phyloP scores from a whole-genome alignment of 495 filamentous ascomycete species.

The Usnea hakonensis region DNA sequence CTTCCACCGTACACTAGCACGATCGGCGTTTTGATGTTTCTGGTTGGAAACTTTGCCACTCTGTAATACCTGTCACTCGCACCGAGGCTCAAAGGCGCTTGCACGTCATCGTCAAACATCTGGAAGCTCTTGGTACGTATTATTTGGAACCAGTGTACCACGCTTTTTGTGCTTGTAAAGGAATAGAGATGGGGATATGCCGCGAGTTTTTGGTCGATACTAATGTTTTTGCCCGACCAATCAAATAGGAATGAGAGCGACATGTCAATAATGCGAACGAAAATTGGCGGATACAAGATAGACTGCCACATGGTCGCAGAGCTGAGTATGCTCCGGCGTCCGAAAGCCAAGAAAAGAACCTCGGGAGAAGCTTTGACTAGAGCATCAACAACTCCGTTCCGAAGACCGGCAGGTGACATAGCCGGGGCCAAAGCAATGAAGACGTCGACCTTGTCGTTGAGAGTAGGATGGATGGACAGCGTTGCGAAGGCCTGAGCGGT shows the following conservation, averaged over 20 bases:
- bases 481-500: conserved; percentile 95
- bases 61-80: conserved; percentile 65
- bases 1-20: conserved; percentile 87
- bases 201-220: conserved; percentile 80
- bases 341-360: conserved; percentile 88
- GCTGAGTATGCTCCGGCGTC: conserved; percentile 84
- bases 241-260: conserved; percentile 76
- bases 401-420: conserved; percentile 89
- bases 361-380: conserved; percentile 91
- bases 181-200: conserved; percentile 97
- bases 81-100: conserved; percentile 51
- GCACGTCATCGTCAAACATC: conserved; percentile 95
- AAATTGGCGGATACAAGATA: conserved; percentile 90
- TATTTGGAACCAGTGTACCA: conserved; percentile 99
- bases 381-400: conserved; percentile 80
- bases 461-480: conserved; percentile 81
- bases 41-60: conserved; percentile 90
- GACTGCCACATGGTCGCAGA: conserved; percentile 97
- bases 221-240: conserved; percentile 84
- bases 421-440: conserved; percentile 97
- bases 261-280: conserved; percentile 79
- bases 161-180: conserved; percentile 88
- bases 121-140: conserved; percentile 92
- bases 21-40: conserved; percentile 93
- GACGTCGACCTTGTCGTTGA: conserved; percentile 90